Evolutionary conservation across 1,139 yeast species (phyloP).

Genomic region (Blastobotrys elegans): DNA sequence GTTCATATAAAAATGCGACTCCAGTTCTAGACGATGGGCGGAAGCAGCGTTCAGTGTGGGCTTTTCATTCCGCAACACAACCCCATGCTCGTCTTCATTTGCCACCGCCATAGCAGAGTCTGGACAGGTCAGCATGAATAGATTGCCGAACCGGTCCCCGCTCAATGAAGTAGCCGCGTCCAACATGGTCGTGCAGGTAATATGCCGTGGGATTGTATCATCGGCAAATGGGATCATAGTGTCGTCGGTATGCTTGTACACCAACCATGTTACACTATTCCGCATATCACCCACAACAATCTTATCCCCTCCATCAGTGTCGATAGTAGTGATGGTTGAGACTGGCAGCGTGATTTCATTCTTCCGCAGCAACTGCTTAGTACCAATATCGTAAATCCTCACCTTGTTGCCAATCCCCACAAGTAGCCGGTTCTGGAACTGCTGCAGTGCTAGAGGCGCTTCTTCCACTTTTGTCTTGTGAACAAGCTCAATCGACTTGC

Average conservation of each 20-base stretch:
- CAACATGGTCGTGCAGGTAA: slow-evolving; percentile 53
- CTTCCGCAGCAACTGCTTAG: slow-evolving; percentile 70
- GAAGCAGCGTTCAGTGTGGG: slow-evolving; percentile 13
- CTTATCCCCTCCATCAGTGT: slow-evolving; percentile 47
- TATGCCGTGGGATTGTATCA: slow-evolving; percentile 63
- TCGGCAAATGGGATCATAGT: slow-evolving; percentile 60
- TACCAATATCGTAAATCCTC: slow-evolving; percentile 69
- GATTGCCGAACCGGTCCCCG: slow-evolving; percentile 88
- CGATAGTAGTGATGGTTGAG: slow-evolving; percentile 47
- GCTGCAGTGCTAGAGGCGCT: slow-evolving; percentile 46
- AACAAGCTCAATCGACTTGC: slow-evolving; percentile 42
- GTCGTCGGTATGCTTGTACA: slow-evolving; percentile 47
- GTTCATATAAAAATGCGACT: slow-evolving; percentile 60
- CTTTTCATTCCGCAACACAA: slow-evolving; percentile 10
- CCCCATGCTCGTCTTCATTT: slow-evolving; percentile 45
- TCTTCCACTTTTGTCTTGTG: slow-evolving; percentile 60
- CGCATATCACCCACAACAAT: slow-evolving; percentile 65
- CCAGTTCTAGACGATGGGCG: slow-evolving; percentile 44
- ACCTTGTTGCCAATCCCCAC: slow-evolving; percentile 54
- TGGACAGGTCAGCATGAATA: slow-evolving; percentile 62
- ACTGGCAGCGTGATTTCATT: slow-evolving; percentile 38
- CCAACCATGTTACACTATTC: slow-evolving; percentile 56
- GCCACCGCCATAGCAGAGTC: slow-evolving; percentile 41
- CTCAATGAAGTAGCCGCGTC: slow-evolving; percentile 75
- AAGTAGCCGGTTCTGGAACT: slow-evolving; percentile 58